Evolutionary conservation across 768 basidiomycete genomes (phyloP).

Genomic region (Postia placenta): DNA sequence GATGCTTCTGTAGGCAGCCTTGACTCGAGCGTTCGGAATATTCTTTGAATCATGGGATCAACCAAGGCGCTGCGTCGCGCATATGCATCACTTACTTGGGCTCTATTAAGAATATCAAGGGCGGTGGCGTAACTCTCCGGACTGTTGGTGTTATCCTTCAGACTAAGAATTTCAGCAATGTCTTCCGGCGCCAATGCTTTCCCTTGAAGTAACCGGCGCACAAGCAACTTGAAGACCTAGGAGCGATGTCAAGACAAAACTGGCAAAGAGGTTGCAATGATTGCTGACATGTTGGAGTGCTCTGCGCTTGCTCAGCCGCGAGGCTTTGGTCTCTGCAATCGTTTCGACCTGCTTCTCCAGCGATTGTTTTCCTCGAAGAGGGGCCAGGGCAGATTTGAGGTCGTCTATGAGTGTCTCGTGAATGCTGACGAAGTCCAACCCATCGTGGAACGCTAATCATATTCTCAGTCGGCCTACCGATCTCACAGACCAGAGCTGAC

Average conservation of each 20-base stretch:
- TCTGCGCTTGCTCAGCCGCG: constrained; percentile 34
- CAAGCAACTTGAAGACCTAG: constrained; percentile 66
- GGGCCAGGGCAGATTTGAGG: constrained; percentile 44
- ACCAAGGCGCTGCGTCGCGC: background rate
- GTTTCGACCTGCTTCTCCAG: constrained; percentile 64
- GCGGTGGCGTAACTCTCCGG: constrained; percentile 65
- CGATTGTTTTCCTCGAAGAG: constrained; percentile 52
- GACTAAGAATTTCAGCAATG: constrained; percentile 72
- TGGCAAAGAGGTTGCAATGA: background rate
- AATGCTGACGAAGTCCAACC: constrained; percentile 81
- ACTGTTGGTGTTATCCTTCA: constrained; percentile 69
- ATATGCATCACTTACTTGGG: constrained; percentile 32
- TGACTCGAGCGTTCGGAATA: constrained; percentile 62
- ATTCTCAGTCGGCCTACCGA: background rate
- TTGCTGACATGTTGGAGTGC: constrained; percentile 46
- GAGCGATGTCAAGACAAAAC: background rate
- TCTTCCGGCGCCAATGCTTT: constrained; percentile 73
- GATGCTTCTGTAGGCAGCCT: constrained; percentile 64
- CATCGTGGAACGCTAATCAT: constrained; percentile 71
- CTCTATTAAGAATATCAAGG: constrained; percentile 56
- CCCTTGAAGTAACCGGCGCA: constrained; percentile 67
- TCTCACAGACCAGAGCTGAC: constrained; percentile 7
- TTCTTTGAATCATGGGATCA: constrained; percentile 32
- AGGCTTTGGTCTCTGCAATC: constrained; percentile 51
- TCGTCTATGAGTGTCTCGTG: constrained; percentile 65